Evolutionary conservation across 2,329 filamentous ascomycete species (phyloP), one percentile per base, ranked within the genome.

Genomic region (Penicillium sp.): DNA sequence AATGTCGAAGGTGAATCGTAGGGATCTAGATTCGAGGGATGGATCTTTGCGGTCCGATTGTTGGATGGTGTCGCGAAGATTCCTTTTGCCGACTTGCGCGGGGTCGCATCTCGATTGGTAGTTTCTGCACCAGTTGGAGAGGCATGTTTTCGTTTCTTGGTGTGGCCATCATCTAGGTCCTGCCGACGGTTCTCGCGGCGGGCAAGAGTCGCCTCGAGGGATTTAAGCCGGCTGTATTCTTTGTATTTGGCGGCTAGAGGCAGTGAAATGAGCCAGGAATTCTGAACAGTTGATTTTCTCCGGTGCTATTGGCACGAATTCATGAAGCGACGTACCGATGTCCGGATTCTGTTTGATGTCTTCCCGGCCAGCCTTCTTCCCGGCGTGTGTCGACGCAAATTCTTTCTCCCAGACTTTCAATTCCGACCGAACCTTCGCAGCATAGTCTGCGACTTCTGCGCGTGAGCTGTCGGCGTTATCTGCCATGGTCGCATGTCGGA

Each of bases 381-480:
- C 68, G 16, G 59, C 56, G 41, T 72, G 64, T 8, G 58, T 56
- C 3, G 59, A 59, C 5, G 67, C 57, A 45, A 72, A 72, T 0
- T 57, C 57, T 30, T 65, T 60, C 50, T 73, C 70, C 64, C 68
- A 73, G 41, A 66, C 59, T 45, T 73, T 73, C 28, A 73, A 45
- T 44, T 68, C 63, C 3, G 57, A 54, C 16, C 70, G 68, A 12
- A 72, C 51, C 27, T 47, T 48, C 15, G 56, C 47, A 25, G 62
- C 57, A 38, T 59, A 50, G 0, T 42, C 40, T 6, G 51, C 44
- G 13, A 54, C 44, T 23, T 63, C 60, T 4, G 48, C 35, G 18
- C 42, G 57, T 40, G 37, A 53, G 35, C 26, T 50, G 29, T 46
- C 45, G 30, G 38, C 39, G 12, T 45, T 44, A 26, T 43, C 48